Evolutionary conservation across 1,139 yeast species (phyloP), one percentile per base, ranked within the genome.

Genomic region (Scheffersomyces cryptocercus): DNA sequence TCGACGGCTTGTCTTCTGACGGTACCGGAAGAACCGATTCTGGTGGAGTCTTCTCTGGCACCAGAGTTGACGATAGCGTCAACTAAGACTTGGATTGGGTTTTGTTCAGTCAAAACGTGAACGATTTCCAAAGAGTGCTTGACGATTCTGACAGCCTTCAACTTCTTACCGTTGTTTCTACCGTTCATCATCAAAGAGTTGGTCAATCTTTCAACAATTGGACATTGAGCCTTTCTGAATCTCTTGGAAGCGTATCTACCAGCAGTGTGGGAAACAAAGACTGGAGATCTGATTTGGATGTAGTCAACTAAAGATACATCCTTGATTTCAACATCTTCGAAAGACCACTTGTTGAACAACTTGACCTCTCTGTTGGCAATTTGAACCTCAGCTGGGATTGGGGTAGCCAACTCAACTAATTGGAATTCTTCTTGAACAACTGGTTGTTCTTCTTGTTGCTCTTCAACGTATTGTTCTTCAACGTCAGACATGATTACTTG

Each of bases 1-100:
- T 95, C 99, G 73, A 95, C 99, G 64, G 99, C 99, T 83, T 95
- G 99, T 87, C 99, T 90, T 87, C 99, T 93, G 67, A 95, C 99
- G 71, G 99, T 88, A 87, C 99, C 99, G 69, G 98, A 91, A 71
- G 98, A 91, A 81, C 99, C 99, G 67, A 95, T 93, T 88, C 99
- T 91, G 84, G 99, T 95, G 70, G 99, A 89, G 81, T 95, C 99
- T 85, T 95, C 99, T 85, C 99, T 90, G 78, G 99, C 96, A 78
- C 99, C 99, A 64, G 97, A 88, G 97, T 95, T 95, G 81, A 90
- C 91, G 71, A 95, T 87, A 66, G 99, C 99, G 68, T 95, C 99
- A 77, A 95, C 97, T 68, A 93, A 82, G 70, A 95, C 96, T 84
- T 95, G 99, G 78, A 95, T 77, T 73, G 99, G 99, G 96, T 95